Conservation (phyloP, 2,329 filamentous ascomycete species). For the Arthrinium puccinioides region DNA sequence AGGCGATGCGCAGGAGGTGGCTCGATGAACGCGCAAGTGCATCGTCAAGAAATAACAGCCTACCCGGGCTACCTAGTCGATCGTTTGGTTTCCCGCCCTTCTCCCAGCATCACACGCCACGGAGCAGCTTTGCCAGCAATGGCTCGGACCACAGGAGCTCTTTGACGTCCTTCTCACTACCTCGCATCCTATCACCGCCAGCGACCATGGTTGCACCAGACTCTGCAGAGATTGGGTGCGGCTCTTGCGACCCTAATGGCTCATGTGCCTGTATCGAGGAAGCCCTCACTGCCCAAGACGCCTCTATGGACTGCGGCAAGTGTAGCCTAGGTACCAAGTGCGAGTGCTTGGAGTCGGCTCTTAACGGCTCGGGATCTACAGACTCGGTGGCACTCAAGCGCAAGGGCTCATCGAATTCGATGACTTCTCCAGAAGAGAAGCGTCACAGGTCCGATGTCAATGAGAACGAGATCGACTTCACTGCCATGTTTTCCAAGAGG, state of each 20-base stretch:
- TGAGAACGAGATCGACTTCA: slow-evolving; percentile 67
- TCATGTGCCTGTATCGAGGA: slow-evolving; percentile 54
- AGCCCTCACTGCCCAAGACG: slow-evolving; percentile 38
- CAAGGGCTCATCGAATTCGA: slow-evolving; percentile 36
- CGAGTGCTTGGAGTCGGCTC: slow-evolving; percentile 47
- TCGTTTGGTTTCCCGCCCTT: slow-evolving; percentile 8
- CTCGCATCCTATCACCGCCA: slow-evolving; percentile 49
- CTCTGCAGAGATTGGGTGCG: slow-evolving; percentile 36
- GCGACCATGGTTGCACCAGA: slow-evolving; percentile 21
- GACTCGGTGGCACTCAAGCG: slow-evolving; percentile 43
- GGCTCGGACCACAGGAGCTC: slow-evolving; percentile 20
- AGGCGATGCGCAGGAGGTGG: slow-evolving; percentile 17
- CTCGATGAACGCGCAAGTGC: slow-evolving; percentile 13
- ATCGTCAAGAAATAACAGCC: slow-evolving; percentile 19
- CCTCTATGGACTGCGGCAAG: slow-evolving; percentile 54
- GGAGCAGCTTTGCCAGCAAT: slow-evolving; percentile 17
- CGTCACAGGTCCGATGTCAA: slow-evolving; percentile 42
- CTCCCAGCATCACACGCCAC: slow-evolving; percentile 19
- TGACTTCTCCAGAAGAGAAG: slow-evolving; percentile 42
- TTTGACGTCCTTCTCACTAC: slow-evolving; percentile 44
- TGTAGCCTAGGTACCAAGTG: slow-evolving; percentile 58
- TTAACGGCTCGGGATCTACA: slow-evolving; percentile 24
- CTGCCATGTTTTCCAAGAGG: slow-evolving; percentile 52
- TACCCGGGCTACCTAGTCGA: slow-evolving; percentile 14
- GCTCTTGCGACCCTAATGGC: slow-evolving; percentile 45